Evolutionary conservation across 2,329 filamentous ascomycete genomes (phyloP).

Genomic region (Paraphaeosphaeria sporulosa): DNA sequence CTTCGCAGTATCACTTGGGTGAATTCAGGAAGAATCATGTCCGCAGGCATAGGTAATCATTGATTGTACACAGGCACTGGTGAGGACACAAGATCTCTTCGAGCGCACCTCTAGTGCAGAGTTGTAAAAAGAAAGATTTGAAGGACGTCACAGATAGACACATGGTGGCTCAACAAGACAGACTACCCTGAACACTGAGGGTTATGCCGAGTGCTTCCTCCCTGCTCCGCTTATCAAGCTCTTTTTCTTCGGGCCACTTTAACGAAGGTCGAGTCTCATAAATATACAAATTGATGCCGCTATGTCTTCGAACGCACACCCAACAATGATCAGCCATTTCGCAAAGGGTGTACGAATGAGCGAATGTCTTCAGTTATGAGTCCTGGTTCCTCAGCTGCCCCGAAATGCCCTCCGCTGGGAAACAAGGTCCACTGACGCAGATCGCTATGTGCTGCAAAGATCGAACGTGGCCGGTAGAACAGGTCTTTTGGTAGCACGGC

Average conservation of each 20-base stretch:
- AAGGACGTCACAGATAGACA: too few species aligned
- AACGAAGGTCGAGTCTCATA: too few species aligned
- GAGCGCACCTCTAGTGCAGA: too few species aligned
- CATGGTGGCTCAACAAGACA: too few species aligned
- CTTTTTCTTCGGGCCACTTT: too few species aligned
- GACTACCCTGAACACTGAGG: too few species aligned
- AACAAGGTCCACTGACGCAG: constrained; percentile 18
- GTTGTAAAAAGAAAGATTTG: too few species aligned
- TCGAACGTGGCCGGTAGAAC: constrained; percentile 12
- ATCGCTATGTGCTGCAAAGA: constrained; percentile 14
- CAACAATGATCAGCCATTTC: neutral
- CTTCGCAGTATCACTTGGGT: constrained; percentile 34
- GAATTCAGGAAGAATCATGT: constrained; percentile 15
- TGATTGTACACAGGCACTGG: constrained; percentile 5
- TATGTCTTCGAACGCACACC: too few species aligned
- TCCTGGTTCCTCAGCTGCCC: constrained; percentile 14
- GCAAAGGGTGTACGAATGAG: neutral
- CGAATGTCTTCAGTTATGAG: constrained; percentile 11
- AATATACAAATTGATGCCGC: too few species aligned
- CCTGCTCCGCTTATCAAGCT: too few species aligned
- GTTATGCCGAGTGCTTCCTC: too few species aligned
- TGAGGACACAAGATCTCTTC: too few species aligned
- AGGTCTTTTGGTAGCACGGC: constrained; percentile 17
- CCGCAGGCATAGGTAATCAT: constrained; percentile 8
- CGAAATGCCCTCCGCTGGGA: constrained; percentile 19